Conservation (phyloP, 2,329 filamentous ascomycete genomes). For the Xylaria arbuscula region DNA sequence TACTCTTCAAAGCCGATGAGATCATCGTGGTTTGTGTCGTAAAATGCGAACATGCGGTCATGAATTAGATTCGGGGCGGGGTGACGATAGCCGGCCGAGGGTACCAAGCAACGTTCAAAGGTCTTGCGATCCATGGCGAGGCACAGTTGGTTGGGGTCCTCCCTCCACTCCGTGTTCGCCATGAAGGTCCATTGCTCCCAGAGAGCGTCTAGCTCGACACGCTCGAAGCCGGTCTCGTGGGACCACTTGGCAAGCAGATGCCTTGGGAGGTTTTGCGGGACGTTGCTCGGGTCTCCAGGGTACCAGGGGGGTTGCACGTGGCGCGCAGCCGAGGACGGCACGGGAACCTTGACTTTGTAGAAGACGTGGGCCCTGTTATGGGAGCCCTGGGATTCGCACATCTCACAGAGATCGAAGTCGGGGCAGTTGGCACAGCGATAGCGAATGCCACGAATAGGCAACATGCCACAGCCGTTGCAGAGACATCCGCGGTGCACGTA, state of each 20-base stretch:
- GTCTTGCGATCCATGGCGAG: conserved; percentile 92
- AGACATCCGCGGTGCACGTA: conserved; percentile 93
- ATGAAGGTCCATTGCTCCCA: conserved; percentile 98
- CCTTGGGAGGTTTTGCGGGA: conserved; percentile 74
- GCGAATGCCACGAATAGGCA: conserved; percentile 89
- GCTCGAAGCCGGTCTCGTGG: conserved; percentile 80
- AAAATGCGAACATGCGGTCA: conserved; percentile 96
- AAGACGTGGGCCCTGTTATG: conserved; percentile 95
- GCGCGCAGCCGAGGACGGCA: conserved; percentile 83
- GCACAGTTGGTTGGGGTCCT: conserved; percentile 80
- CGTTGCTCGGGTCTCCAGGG: conserved; percentile 82
- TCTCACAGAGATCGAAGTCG: conserved; percentile 95
- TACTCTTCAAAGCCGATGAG: conserved; percentile 95
- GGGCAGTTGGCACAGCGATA: conserved; percentile 96
- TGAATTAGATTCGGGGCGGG: conserved; percentile 89
- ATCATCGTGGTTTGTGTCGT: conserved; percentile 89
- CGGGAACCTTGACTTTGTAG: conserved; percentile 93
- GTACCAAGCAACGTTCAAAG: conserved; percentile 90
- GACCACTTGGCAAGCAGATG: conserved; percentile 75
- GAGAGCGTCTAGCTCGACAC: conserved; percentile 88
- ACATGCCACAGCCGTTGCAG: conserved; percentile 88
- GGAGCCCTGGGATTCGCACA: conserved; percentile 81
- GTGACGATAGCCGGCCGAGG: conserved; percentile 81
- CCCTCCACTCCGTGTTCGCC: conserved; percentile 84
- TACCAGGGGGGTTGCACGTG: conserved; percentile 88